Base-by-base conservation (phyloP, 2,329 filamentous ascomycete species). In the Trichoderma harzianum region DNA sequence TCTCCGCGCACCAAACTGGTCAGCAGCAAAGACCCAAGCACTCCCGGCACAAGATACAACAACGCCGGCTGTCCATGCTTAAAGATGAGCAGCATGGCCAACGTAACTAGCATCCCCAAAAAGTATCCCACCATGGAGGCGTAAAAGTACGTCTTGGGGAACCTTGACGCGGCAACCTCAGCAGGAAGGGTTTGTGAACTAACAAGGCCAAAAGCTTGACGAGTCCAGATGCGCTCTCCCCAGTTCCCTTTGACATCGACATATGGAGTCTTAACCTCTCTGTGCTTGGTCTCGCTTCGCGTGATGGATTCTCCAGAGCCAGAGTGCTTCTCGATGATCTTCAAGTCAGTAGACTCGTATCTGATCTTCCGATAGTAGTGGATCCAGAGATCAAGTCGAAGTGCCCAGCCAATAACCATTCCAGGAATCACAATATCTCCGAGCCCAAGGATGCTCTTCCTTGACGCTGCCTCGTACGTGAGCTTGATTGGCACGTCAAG, bases 401-500 rank as follows among this genome's bases (percentile, higher is more conserved):
- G 85, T 2, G 95, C 93, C 55, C 98, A 87, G 1, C 89, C 93
- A 74, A 98, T 92, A 82, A 98, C 91, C 78, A 98, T 94, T 10
- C 95, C 96, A 0, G 95, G 95, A 4, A 99, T 86, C 1, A 97
- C 93, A 72, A 99, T 93, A 78, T 99, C 95, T n/a, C 95, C 95
- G 0, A 98, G 86, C 0, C 95, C 95, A 8, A 99, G 90, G 88
- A 98, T 97, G 68, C 93, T 89, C 32, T 85, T 83, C 28, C 91
- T 90, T n/a, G 88, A 87, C 2, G 92, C 91, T 2, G 85, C 83
- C 26, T 85, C 80, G 74, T 97, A 97, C 6, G 96, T 87, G 8
- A 99, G 88, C 80, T 98, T 98, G 80, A 98, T 96, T 0, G 95
- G 96, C 0, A 95, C 93, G 75, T 99, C 95, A 30, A 99, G 85